phyloP scores from a whole-genome alignment of 139 green algal species.

The Parachlorella kessleri region DNA sequence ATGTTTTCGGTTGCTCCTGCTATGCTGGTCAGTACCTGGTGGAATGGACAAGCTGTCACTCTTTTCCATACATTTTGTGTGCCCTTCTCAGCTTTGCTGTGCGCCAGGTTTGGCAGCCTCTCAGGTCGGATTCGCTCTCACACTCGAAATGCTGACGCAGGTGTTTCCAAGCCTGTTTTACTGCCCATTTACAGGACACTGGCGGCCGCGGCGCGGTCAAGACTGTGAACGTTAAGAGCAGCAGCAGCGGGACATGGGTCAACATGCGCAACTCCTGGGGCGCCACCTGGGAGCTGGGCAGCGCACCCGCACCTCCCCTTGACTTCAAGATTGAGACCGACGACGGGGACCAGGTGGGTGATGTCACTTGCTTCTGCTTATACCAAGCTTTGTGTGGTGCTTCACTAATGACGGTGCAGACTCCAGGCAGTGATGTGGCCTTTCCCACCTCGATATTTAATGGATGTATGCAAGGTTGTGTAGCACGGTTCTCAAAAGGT shows the following conservation, averaged over 20 bases:
- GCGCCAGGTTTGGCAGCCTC: too few species aligned
- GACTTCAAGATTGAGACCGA: conserved; percentile 8
- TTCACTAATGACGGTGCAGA: too few species aligned
- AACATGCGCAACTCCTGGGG: conserved; percentile 50
- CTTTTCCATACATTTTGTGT: too few species aligned
- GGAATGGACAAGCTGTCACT: too few species aligned
- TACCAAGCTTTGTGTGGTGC: too few species aligned
- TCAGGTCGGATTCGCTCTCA: too few species aligned
- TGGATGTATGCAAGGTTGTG: too few species aligned
- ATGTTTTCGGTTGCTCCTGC: neutral
- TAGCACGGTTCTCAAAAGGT: too few species aligned
- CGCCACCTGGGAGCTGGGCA: conserved; percentile 42
- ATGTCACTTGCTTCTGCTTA: too few species aligned
- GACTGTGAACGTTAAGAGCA: conserved; percentile 35
- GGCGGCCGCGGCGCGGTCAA: conserved; percentile 36
- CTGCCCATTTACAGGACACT: neutral
- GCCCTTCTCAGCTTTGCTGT: too few species aligned
- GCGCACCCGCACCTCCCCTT: conserved; percentile 28
- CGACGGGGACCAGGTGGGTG: neutral
- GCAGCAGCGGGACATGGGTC: conserved; percentile 29
- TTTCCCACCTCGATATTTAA: too few species aligned
- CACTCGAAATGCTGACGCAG: neutral
- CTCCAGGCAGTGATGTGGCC: too few species aligned
- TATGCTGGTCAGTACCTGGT: neutral
- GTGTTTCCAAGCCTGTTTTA: neutral